Evolutionary conservation across 257 asterid genomes (phyloP).

Genomic region (Henckelia pumila): DNA sequence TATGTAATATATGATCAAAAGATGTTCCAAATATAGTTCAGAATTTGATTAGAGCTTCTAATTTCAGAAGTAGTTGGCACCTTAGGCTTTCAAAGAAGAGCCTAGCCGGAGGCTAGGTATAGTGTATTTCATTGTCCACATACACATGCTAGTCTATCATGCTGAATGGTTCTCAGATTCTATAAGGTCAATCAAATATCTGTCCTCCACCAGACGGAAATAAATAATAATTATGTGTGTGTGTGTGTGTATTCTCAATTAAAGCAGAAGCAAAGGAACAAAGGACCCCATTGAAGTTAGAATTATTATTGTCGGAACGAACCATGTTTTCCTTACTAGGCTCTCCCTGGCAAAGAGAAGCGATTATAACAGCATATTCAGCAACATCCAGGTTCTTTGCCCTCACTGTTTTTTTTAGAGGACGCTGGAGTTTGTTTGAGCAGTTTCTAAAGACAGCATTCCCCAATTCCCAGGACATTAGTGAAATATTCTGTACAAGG

Average conservation of each 20-base stretch:
- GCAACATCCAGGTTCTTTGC: slow-evolving; percentile 36
- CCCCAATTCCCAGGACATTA: slow-evolving; percentile 55
- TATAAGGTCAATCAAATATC: slow-evolving; percentile 6
- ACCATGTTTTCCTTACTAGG: slow-evolving; percentile 39
- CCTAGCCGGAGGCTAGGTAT: neutral
- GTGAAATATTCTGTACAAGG: slow-evolving; percentile 43
- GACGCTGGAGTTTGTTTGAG: slow-evolving; percentile 37
- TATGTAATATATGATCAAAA: no score
- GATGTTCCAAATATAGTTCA: no score
- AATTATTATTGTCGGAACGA: slow-evolving; percentile 23
- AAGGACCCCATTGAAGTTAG: neutral
- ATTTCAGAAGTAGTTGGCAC: no score
- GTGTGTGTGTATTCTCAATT: slow-evolving; percentile 13
- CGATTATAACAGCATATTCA: slow-evolving; percentile 43
- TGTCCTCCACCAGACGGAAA: slow-evolving; percentile 12
- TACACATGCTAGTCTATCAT: neutral
- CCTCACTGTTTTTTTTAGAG: slow-evolving; percentile 38
- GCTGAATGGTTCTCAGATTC: slow-evolving; percentile 1
- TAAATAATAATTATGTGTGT: no score
- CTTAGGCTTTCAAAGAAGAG: neutral
- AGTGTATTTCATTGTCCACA: neutral
- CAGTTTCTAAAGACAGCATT: slow-evolving; percentile 46
- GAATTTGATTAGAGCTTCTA: no score
- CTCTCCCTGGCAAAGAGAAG: slow-evolving; percentile 32
- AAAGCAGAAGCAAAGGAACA: slow-evolving; percentile 21